These are phyloP conservation scores for Trichoderma simmonsii DNA, from an alignment of 2,329 filamentous ascomycete species.

Conservation along the genomic window DNA sequence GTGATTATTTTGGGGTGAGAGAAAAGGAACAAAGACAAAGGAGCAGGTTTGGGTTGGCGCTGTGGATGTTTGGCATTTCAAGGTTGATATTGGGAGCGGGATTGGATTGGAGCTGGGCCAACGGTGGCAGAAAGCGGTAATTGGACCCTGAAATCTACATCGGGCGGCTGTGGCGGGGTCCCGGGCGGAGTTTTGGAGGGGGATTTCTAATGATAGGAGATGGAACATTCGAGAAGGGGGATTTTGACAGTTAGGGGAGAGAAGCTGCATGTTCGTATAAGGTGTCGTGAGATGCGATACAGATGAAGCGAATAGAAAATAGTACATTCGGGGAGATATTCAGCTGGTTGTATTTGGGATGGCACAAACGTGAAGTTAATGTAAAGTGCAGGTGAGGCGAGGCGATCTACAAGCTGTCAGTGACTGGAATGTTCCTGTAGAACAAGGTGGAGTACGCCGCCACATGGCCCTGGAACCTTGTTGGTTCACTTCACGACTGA, in stretches of 20 bases:
- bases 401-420: neutral
- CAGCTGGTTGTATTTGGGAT: neutral
- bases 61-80: neutral
- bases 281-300: no score
- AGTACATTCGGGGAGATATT: neutral
- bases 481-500: no score
- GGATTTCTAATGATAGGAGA: constrained; percentile 13
- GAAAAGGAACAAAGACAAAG: neutral
- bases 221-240: constrained; percentile 14
- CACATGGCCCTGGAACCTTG: neutral
- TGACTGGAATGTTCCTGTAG: neutral
- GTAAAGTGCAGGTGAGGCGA: neutral
- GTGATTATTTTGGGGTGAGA: neutral
- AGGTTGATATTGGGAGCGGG: neutral
- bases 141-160: constrained; percentile 7
- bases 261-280: no score
- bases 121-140: neutral
- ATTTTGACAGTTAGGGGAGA: neutral
- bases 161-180: neutral
- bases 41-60: neutral
- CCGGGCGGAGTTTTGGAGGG: neutral
- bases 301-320: neutral
- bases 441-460: neutral
- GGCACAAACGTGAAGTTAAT: neutral
- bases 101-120: neutral